Percentiles rank a stretch among this genome's conserved stretches.
These are phyloP conservation scores for Protostelium mycophagum DNA, from an alignment of 78 protist genomes.

Conservation along the genomic window DNA sequence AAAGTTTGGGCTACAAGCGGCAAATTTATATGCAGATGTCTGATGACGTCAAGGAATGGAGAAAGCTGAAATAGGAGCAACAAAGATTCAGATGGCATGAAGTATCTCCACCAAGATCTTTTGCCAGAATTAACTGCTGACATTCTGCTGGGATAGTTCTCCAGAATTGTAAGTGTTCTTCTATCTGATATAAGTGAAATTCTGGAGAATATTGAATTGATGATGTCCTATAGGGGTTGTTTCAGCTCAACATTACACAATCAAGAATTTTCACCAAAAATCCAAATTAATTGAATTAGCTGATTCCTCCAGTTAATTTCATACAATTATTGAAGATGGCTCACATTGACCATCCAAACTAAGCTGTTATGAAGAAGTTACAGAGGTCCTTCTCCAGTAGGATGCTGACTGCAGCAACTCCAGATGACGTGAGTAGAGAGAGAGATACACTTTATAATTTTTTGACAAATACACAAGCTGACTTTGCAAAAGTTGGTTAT, in stretches of 20 bases:
- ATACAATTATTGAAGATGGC: background rate
- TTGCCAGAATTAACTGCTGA: conserved; percentile 1
- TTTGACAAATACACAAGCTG: background rate
- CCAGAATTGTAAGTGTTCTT: background rate
- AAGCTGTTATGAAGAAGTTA: background rate
- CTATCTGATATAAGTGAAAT: background rate
- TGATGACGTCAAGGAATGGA: background rate
- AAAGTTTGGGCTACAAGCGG: conserved; percentile 1
- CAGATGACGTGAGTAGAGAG: background rate
- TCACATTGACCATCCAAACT: background rate
- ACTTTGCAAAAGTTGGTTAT: background rate
- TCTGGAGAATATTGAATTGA: background rate
- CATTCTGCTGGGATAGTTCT: background rate
- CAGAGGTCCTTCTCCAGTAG: conserved; percentile 2
- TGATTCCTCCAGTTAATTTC: too few species aligned
- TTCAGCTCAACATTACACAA: conserved; percentile 1
- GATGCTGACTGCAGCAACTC: background rate
- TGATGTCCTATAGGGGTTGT: conserved; percentile 1
- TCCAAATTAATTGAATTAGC: too few species aligned
- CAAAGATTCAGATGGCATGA: background rate
- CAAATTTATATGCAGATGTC: background rate
- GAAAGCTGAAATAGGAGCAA: conserved; percentile 1
- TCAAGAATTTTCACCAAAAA: too few species aligned
- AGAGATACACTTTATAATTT: background rate
- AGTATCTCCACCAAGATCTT: background rate